These are phyloP conservation scores for Daldinia sp. DNA, from an alignment of 2,329 filamentous ascomycete species.

Conservation along the genomic window DNA sequence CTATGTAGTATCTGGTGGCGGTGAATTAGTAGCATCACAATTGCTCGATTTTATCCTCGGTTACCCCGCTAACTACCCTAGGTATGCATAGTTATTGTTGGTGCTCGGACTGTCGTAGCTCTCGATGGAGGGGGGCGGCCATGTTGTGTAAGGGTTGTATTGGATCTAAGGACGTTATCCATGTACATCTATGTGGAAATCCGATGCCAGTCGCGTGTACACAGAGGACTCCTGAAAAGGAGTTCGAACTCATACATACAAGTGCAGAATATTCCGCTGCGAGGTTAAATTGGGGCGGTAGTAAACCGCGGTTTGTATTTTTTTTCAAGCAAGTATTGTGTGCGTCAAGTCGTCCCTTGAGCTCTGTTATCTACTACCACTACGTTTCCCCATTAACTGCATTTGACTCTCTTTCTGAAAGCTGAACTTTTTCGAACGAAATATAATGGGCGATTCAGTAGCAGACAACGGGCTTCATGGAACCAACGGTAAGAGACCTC, in stretches of 20 bases:
- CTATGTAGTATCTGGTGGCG: background rate
- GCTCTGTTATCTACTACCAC: background rate
- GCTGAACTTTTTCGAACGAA: background rate
- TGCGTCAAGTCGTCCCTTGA: background rate
- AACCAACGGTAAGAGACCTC: conserved; percentile 27
- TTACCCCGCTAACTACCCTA: conserved; percentile 12
- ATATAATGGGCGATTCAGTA: conserved; percentile 37
- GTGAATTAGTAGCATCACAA: conserved; percentile 9
- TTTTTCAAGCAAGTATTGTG: background rate
- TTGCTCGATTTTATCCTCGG: conserved; percentile 1
- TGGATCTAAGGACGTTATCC: background rate
- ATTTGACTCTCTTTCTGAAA: background rate
- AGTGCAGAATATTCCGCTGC: background rate
- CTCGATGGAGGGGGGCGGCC: conserved; percentile 14
- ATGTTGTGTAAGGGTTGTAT: conserved; percentile 38
- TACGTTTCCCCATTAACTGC: background rate
- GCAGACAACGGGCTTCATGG: conserved; percentile 24
- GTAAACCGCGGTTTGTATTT: background rate
- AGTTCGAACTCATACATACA: background rate
- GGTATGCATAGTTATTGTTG: background rate
- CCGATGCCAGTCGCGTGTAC: conserved; percentile 1
- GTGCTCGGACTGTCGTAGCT: background rate
- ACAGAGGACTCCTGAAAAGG: conserved; percentile 10
- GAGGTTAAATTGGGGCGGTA: no score
- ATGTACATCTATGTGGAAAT: background rate